A percentile compares a stretch with the other conserved stretches of the same genome.
Evolutionary conservation across 768 basidiomycete genomes (phyloP).

Genomic region (Dentipellis fragilis): DNA sequence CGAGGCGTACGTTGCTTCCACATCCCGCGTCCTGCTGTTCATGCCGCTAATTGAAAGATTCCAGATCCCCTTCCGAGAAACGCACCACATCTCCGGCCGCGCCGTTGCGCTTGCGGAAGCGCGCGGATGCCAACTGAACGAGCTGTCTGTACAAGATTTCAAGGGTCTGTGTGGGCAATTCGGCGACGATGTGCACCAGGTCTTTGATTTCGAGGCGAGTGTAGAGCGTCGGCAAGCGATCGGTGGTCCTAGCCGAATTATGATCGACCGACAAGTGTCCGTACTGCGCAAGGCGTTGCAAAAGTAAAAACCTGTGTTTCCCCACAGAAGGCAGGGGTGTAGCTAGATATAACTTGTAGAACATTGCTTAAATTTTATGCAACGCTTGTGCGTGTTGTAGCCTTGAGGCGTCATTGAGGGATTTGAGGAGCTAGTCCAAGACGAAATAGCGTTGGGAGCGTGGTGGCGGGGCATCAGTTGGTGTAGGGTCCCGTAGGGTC

Average conservation of each 20-base stretch:
- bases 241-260: conserved; percentile 80
- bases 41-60: conserved; percentile 2
- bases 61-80: conserved; percentile 96
- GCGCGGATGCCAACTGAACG: conserved; percentile 68
- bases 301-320: conserved; percentile 15
- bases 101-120: conserved; percentile 93
- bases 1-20: conserved; percentile 68
- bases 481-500: not conserved
- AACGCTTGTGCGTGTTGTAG: no score
- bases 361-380: no score
- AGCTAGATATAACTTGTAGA: no score
- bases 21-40: not conserved
- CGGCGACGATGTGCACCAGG: conserved; percentile 63
- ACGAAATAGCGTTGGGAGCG: not conserved
- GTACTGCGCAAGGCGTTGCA: conserved; percentile 55
- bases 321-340: no score
- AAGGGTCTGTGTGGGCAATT: conserved; percentile 69
- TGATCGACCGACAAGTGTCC: conserved; percentile 78
- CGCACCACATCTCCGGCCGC: conserved; percentile 94
- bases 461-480: not conserved
- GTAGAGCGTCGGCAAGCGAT: conserved; percentile 89
- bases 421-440: not conserved
- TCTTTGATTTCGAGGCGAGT: conserved; percentile 94
- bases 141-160: conserved; percentile 74
- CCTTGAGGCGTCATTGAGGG: no score